Evolutionary conservation across 2,329 filamentous ascomycete genomes (phyloP).

Genomic region (Venturia effusa): DNA sequence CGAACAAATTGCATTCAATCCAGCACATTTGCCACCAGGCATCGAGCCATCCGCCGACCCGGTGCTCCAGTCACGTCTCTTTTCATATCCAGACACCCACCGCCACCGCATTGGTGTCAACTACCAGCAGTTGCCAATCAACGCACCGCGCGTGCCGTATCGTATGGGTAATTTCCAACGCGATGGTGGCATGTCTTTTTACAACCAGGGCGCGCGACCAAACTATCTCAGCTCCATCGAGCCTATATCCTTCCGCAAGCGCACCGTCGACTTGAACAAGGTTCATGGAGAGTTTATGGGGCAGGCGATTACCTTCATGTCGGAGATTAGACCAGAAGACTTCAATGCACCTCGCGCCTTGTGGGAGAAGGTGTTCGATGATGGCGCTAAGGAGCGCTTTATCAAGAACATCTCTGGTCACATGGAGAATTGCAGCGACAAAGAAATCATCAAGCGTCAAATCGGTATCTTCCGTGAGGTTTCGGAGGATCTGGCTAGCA

Average conservation of each 20-base stretch:
- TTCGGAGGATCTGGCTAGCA: slow-evolving; percentile 43
- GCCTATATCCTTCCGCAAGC: slow-evolving; percentile 38
- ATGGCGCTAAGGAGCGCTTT: slow-evolving; percentile 46
- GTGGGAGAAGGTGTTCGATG: slow-evolving; percentile 53
- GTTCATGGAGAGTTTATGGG: slow-evolving; percentile 40
- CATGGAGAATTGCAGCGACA: slow-evolving; percentile 38
- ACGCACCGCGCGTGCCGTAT: slow-evolving; percentile 45
- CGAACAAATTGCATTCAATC: slow-evolving; percentile 60
- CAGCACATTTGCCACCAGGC: slow-evolving; percentile 55
- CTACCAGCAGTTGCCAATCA: slow-evolving; percentile 48
- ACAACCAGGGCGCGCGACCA: slow-evolving; percentile 51
- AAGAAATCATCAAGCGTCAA: slow-evolving; percentile 51
- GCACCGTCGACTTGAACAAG: slow-evolving; percentile 37
- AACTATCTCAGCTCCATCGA: slow-evolving; percentile 45
- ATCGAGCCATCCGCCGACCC: slow-evolving; percentile 61
- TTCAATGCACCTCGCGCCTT: slow-evolving; percentile 46
- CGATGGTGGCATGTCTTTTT: slow-evolving; percentile 59
- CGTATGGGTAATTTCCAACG: slow-evolving; percentile 55
- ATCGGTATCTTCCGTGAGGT: slow-evolving; percentile 57
- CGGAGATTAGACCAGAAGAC: slow-evolving; percentile 42
- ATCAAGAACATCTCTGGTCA: slow-evolving; percentile 50
- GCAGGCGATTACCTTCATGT: slow-evolving; percentile 39
- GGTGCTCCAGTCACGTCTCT: slow-evolving; percentile 57
- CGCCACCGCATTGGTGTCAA: slow-evolving; percentile 47
- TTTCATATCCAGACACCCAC: slow-evolving; percentile 59